Conservation (phyloP, 2,329 filamentous ascomycete species). For the Chrysosporium queenslandicum region DNA sequence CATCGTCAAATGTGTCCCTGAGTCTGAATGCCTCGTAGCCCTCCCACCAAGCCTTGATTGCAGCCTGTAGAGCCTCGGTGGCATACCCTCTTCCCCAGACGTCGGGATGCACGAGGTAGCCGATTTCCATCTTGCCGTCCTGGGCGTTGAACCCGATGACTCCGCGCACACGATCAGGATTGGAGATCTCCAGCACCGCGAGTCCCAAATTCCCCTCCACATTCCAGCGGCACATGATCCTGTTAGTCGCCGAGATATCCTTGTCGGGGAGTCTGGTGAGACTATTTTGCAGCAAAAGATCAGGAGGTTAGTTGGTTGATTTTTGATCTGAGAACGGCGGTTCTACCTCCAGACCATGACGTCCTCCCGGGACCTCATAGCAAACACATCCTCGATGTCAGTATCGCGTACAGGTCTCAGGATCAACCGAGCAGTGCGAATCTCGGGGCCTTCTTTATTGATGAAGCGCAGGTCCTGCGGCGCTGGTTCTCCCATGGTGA, state of each 20-base stretch:
- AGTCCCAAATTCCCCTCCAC: conserved; percentile 2
- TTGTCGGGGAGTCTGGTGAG: conserved; percentile 8
- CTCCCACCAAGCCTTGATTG: conserved; percentile 15
- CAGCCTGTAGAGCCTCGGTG: conserved; percentile 12
- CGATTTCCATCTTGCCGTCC: conserved; percentile 6
- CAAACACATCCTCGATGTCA: conserved; percentile 21
- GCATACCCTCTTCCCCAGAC: conserved; percentile 17
- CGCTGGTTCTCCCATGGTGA: neutral
- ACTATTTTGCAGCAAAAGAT: conserved; percentile 1
- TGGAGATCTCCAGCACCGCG: neutral
- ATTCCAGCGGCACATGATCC: conserved; percentile 6
- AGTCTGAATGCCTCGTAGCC: neutral
- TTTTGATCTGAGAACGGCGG: neutral
- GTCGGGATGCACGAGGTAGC: conserved; percentile 15
- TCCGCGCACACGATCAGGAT: conserved; percentile 4
- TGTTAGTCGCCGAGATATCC: conserved; percentile 7
- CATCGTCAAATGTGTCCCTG: neutral
- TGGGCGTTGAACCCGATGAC: neutral
- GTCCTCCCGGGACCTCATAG: conserved; percentile 20
- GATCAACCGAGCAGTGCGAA: conserved; percentile 16
- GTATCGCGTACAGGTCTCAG: conserved; percentile 18
- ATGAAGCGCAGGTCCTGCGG: neutral
- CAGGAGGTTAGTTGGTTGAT: neutral
- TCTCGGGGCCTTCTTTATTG: neutral
- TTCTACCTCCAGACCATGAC: conserved; percentile 25